Conservation (phyloP, 768 basidiomycete species). For the Boletus tylopilopsis region DNA sequence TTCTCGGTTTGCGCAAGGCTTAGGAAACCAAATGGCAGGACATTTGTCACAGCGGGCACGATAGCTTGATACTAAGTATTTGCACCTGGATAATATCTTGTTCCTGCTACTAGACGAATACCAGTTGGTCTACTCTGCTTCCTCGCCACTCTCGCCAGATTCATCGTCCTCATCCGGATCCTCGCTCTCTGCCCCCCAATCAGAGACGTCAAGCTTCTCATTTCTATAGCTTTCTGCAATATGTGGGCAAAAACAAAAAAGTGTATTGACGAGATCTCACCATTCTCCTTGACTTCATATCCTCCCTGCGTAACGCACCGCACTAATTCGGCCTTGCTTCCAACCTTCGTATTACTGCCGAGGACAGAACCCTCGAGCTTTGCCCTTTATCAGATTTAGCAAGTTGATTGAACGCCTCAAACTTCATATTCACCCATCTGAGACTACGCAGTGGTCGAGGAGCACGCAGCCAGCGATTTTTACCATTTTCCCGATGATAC, state of each 20-base stretch:
- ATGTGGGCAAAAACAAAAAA: neutral
- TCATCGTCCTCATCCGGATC: slow-evolving; percentile 24
- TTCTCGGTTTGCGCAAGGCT: slow-evolving; percentile 76
- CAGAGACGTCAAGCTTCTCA: slow-evolving; percentile 54
- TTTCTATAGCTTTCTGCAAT: slow-evolving; percentile 49
- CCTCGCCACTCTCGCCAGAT: slow-evolving; percentile 12
- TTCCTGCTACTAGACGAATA: neutral
- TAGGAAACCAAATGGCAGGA: slow-evolving; percentile 74
- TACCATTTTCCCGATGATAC: slow-evolving; percentile 79
- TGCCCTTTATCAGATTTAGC: slow-evolving; percentile 42
- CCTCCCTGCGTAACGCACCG: slow-evolving; percentile 74
- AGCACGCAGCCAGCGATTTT: slow-evolving; percentile 80
- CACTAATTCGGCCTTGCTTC: slow-evolving; percentile 61
- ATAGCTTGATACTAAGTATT: slow-evolving; percentile 11
- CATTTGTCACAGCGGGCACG: slow-evolving; percentile 20
- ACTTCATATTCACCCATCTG: slow-evolving; percentile 60
- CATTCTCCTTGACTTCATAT: slow-evolving; percentile 65
- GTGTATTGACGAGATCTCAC: slow-evolving; percentile 34
- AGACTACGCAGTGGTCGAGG: slow-evolving; percentile 85
- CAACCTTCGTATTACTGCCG: slow-evolving; percentile 70
- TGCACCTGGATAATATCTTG: neutral
- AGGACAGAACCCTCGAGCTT: slow-evolving; percentile 76
- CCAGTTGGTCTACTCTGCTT: slow-evolving; percentile 2
- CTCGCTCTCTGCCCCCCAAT: slow-evolving; percentile 44
- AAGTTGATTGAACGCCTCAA: neutral